A percentile compares a stretch with the other conserved stretches of the same genome.
Evolutionary conservation across 2,329 filamentous ascomycete genomes (phyloP).

Genomic region (Atkinsonella texensis): DNA sequence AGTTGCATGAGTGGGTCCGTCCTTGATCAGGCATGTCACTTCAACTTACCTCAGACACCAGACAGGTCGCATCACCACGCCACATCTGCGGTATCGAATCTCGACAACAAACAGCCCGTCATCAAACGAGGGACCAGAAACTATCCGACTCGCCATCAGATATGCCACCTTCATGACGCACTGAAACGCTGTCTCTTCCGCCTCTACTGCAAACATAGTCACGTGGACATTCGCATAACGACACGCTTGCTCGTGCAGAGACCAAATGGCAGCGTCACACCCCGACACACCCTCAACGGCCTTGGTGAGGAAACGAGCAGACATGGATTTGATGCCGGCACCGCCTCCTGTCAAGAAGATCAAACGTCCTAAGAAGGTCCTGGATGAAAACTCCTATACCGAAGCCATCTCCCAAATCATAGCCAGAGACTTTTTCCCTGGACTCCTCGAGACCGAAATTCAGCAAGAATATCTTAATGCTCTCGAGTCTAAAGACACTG

Average conservation of each 20-base stretch:
- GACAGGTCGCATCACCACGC: neutral
- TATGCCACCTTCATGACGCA: neutral
- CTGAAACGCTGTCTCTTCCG: neutral
- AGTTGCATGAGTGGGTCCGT: conserved; percentile 4
- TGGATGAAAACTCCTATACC: conserved; percentile 92
- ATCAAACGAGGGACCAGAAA: neutral
- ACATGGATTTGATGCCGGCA: conserved; percentile 68
- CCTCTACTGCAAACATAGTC: neutral
- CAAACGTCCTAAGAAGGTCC: conserved; percentile 74
- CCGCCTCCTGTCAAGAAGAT: conserved; percentile 78
- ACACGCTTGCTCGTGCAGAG: neutral
- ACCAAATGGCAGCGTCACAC: neutral
- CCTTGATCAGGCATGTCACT: neutral
- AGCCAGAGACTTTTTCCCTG: conserved; percentile 91
- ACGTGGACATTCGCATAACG: neutral
- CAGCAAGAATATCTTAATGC: conserved; percentile 91
- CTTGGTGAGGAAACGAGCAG: conserved; percentile 57
- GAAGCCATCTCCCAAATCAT: conserved; percentile 88
- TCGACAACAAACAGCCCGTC: neutral
- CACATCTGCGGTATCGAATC: neutral
- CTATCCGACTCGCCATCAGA: neutral
- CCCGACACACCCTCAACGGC: conserved; percentile 21
- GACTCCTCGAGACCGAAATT: conserved; percentile 70
- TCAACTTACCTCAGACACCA: neutral
- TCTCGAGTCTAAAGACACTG: conserved; percentile 68